Percentiles rank a stretch among this genome's conserved stretches.
These are phyloP conservation scores for Circinella minor DNA, from an alignment of 371 early-diverging fungal genomes.

Conservation along the genomic window DNA sequence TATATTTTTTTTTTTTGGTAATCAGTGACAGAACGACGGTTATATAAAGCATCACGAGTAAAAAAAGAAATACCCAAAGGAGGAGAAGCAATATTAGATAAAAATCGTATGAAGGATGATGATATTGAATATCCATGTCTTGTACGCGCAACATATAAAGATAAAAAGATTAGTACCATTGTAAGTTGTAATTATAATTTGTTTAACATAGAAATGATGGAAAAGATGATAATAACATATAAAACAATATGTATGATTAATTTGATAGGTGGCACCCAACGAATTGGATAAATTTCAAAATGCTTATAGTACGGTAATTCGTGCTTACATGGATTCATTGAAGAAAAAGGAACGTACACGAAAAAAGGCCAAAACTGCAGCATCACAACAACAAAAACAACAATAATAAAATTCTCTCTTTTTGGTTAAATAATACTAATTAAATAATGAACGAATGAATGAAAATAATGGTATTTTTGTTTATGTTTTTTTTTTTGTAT, in stretches of 20 bases:
- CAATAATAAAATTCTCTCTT: background rate
- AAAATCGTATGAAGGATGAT: conserved; percentile 16
- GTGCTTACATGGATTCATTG: conserved; percentile 55
- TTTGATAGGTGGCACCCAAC: conserved; percentile 37
- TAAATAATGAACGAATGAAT: too few relatives aligned
- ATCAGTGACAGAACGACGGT: conserved; percentile 40
- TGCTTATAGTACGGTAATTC: conserved; percentile 47
- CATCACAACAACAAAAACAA: background rate
- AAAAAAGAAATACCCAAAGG: conserved; percentile 45
- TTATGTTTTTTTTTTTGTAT: too few relatives aligned
- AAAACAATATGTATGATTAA: background rate
- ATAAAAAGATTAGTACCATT: conserved; percentile 47
- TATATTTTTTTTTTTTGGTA: too few relatives aligned
- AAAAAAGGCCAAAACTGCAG: conserved; percentile 32
- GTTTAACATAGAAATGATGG: background rate
- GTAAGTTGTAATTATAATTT: conserved; percentile 22
- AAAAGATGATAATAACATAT: background rate
- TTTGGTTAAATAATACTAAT: too few relatives aligned
- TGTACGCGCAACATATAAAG: conserved; percentile 45
- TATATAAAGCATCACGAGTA: conserved; percentile 28
- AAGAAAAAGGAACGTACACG: conserved; percentile 53
- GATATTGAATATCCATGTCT: conserved; percentile 41
- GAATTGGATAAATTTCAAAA: conserved; percentile 47
- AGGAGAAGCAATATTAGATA: conserved; percentile 28
- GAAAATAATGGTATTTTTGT: background rate